Evolutionary conservation across 176 grass and related monocot species (phyloP), one percentile per base, ranked within the genome.

Genomic region (Juncus effusus): DNA sequence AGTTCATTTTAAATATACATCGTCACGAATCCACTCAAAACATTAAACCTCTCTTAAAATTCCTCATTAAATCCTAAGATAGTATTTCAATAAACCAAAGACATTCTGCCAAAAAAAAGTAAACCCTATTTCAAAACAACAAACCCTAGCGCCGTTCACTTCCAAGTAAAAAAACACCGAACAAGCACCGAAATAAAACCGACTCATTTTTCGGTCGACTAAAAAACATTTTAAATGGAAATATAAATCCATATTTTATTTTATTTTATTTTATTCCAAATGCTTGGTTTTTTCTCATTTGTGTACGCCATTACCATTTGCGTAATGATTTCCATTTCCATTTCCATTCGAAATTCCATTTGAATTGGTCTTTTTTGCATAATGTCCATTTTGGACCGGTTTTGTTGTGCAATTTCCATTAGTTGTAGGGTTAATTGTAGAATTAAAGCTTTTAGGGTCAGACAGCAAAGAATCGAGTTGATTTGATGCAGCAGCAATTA

Each of bases 231-330:
- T 86, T 65, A 52, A 39, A 28, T 62, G 58, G 64, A 72, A 36
- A 67, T 38, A 63, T 50, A 75, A 76, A 60, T 83, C 54, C 77
- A 64, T 73, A 56, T 47, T 47, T 47, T 47, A 28, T 28, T 28
- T 28, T 47, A 28, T 28, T 28, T 28, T 28, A 28, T 28, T 28
- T 28, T 28, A 28, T 28, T 28, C 19, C 19, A 40, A 12, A 19
- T 38, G 62, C 69, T 75, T 53, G 10, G 9, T 16, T 35, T 63
- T 5, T 53, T 19, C 16, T 54, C 81, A 97, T 11, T 72, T 79
- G 74, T 89, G 93, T 42, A 92, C 71, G 6, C 92, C 88, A 54
- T 89, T 92, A 67, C 93, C 88, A 78, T 97, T 97, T 10, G 63
- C 38, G 61, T 86, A 64, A 61, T 80, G 84, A 15, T 77, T 77